Base-by-base conservation (phyloP, 2,329 filamentous ascomycete genomes). In the Monosporascus cannonballus region DNA sequence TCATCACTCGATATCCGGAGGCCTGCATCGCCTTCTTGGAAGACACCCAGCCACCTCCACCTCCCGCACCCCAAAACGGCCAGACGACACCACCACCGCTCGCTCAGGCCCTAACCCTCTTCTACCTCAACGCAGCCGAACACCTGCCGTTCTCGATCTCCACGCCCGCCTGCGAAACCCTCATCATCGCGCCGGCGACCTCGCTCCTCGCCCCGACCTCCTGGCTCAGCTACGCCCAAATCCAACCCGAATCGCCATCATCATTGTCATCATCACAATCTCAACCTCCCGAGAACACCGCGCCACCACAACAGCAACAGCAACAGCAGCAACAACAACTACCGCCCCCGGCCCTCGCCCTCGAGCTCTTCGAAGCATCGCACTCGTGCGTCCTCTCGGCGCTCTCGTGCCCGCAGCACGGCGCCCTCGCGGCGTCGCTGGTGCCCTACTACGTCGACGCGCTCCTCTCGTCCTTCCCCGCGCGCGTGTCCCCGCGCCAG, bases 41-140 rank as follows among this genome's bases (percentile, higher is more conserved):
- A 55, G 78, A 80, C 20, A 86, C 87, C 48, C 77, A 79, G 3
- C 72, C 74, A 1, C 58, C 30, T 34, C 30, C 65, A 15, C 44
- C 25, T 61, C 71, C 55, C 53, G 82, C 18, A 77, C 80, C 41
- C 70, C 48, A 75, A 39, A 82, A 87, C 34, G 81, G 86, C 0
- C 42, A 25, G 14, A 20, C 22, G 7, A 3, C 24, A 11, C 70
- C 73, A 6, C 80, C 87, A 57, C 83, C 86, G 5, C 73, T 90
- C 2, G 82, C 90, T 59, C 79, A 87, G 53, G 86, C 81, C 18
- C 74, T 93, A n/a, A 88, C 94, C 65, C 79, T 96, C 17, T 96
- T 90, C 73, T 96, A 95, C 70, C 80, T 96, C 56, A 94, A 95
- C 64, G 82, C 86, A 0, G 86, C 89, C 2, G 92, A 96, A 67